Percentiles rank a stretch among this genome's conserved stretches.
Evolutionary conservation across 164 flowering plant species (phyloP).

Genomic region (Vitis cinerea): DNA sequence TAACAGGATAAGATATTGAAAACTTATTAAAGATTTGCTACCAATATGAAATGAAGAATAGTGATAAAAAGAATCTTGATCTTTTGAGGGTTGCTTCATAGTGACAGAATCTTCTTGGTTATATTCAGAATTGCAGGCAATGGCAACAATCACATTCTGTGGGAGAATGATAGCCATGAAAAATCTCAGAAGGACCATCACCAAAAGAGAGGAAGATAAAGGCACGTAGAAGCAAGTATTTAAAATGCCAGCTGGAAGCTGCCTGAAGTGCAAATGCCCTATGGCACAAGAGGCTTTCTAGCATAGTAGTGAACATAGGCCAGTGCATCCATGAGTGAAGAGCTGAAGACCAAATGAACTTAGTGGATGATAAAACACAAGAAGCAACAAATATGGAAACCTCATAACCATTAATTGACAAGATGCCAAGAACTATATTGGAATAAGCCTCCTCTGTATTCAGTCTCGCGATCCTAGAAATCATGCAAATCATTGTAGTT

Average conservation of each 20-base stretch:
- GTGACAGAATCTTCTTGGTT: slow-evolving; percentile 99
- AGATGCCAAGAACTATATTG: slow-evolving; percentile 15
- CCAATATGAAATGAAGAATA: slow-evolving; percentile 95
- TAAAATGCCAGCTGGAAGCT: slow-evolving; percentile 99
- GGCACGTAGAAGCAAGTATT: slow-evolving; percentile 8
- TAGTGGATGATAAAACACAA: not conserved
- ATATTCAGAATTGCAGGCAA: slow-evolving; percentile 95
- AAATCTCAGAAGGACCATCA: slow-evolving; percentile 1
- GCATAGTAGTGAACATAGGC: slow-evolving; percentile 98
- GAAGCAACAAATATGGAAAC: not conserved
- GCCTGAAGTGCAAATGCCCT: slow-evolving; percentile 97
- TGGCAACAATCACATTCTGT: slow-evolving; percentile 93
- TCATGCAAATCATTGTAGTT: slow-evolving; percentile 98
- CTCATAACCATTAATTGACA: too few species aligned
- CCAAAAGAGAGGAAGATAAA: not conserved
- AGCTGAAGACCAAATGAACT: not conserved
- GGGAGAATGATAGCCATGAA: slow-evolving; percentile 6
- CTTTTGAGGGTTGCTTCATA: slow-evolving; percentile 99
- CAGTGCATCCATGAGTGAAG: slow-evolving; percentile 74
- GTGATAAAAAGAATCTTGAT: slow-evolving; percentile 91
- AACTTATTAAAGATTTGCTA: slow-evolving; percentile 4
- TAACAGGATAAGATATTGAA: not conserved
- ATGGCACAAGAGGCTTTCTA: slow-evolving; percentile 98
- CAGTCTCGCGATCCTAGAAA: slow-evolving; percentile 86
- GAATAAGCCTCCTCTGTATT: slow-evolving; percentile 88